Evolutionary conservation across 2,329 filamentous ascomycete species (phyloP).

Genomic region (Endothia cerciana): DNA sequence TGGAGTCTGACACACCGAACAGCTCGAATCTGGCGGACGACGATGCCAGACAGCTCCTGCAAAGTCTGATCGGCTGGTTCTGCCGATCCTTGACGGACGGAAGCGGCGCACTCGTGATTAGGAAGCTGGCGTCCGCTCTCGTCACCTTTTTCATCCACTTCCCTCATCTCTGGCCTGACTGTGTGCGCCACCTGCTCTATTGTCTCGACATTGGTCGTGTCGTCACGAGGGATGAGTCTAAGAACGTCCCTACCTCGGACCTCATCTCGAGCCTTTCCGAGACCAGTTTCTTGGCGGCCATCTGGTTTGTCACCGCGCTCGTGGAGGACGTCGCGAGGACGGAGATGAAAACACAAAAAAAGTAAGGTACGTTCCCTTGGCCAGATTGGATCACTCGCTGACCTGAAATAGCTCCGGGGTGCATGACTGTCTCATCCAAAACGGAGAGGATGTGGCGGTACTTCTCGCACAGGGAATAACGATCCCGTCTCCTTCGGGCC

Average conservation of each 20-base stretch:
- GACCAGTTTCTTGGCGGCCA: slow-evolving; percentile 57
- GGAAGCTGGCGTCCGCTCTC: slow-evolving; percentile 77
- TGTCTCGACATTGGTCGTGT: slow-evolving; percentile 56
- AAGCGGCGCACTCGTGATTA: slow-evolving; percentile 64
- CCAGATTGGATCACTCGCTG: slow-evolving; percentile 32
- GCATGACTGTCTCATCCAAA: slow-evolving; percentile 46
- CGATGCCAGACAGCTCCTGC: slow-evolving; percentile 62
- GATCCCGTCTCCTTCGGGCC: slow-evolving; percentile 31
- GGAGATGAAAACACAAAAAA: slow-evolving; percentile 63
- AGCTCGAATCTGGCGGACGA: slow-evolving; percentile 58
- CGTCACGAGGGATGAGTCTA: slow-evolving; percentile 52
- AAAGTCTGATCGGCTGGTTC: slow-evolving; percentile 66
- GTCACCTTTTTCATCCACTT: slow-evolving; percentile 77
- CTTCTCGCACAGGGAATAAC: slow-evolving; percentile 47
- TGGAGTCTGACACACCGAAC: background rate
- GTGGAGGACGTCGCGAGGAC: slow-evolving; percentile 71
- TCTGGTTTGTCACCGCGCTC: slow-evolving; percentile 68
- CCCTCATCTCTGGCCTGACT: slow-evolving; percentile 67
- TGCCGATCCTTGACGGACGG: slow-evolving; percentile 55
- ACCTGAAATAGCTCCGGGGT: slow-evolving; percentile 40
- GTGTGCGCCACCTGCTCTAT: slow-evolving; percentile 65
- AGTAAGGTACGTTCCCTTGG: slow-evolving; percentile 46
- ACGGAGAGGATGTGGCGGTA: slow-evolving; percentile 44
- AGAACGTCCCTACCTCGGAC: slow-evolving; percentile 47
- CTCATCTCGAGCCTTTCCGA: slow-evolving; percentile 51